These are phyloP conservation scores for Poa annua DNA, from an alignment of 176 grass and related monocot species.

Conservation along the genomic window DNA sequence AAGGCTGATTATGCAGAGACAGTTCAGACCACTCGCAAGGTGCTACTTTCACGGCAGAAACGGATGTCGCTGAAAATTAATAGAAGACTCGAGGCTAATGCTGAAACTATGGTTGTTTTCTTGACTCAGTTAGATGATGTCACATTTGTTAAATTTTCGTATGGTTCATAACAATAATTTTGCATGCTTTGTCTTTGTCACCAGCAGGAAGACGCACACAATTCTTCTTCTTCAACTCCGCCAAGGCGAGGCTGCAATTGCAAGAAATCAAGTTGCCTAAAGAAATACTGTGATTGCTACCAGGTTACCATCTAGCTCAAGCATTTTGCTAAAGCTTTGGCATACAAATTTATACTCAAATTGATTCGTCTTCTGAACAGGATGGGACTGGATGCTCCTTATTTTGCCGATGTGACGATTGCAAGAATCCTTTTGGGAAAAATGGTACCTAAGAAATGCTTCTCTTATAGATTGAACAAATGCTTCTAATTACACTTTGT, in stretches of 20 bases:
- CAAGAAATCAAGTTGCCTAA: slow-evolving; percentile 81
- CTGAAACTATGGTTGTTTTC: slow-evolving; percentile 54
- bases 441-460: slow-evolving; percentile 48
- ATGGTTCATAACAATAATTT: slow-evolving; percentile 31
- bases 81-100: slow-evolving; percentile 58
- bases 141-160: not conserved
- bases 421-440: slow-evolving; percentile 70
- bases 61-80: slow-evolving; percentile 61
- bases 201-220: slow-evolving; percentile 55
- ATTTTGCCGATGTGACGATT: slow-evolving; percentile 60
- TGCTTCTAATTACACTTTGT: not conserved
- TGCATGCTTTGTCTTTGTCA: not conserved
- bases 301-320: slow-evolving; percentile 60
- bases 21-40: slow-evolving; percentile 68
- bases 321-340: not conserved
- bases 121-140: slow-evolving; percentile 15
- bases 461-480: not conserved
- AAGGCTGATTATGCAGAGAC: slow-evolving; percentile 53
- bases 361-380: slow-evolving; percentile 34
- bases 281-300: slow-evolving; percentile 81
- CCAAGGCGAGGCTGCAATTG: slow-evolving; percentile 66
- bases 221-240: slow-evolving; percentile 64
- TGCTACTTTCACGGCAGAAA: slow-evolving; percentile 61
- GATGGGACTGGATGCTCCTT: slow-evolving; percentile 64
- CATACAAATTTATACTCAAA: not conserved